Evolutionary conservation across 2,329 filamentous ascomycete genomes (phyloP), one percentile per base, ranked within the genome.

Genomic region (Fusarium tupiense): DNA sequence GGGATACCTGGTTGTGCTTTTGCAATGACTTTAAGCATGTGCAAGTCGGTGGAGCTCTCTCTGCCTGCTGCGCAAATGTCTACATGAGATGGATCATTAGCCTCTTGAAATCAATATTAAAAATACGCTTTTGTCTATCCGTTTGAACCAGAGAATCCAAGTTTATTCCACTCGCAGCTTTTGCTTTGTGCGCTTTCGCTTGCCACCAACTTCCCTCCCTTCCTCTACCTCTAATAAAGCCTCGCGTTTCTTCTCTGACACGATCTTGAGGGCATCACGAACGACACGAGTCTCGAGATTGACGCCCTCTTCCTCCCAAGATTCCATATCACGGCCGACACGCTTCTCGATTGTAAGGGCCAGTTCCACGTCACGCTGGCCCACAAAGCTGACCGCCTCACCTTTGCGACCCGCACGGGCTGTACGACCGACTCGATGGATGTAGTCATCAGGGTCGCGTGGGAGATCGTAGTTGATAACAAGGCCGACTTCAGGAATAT

Each of bases 391-490:
- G 22, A 98, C 91, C 10, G 93, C 91, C 74, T 95, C 92, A 78
- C 96, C 96, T 61, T 87, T 88, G 50, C 95, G 90, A 1, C 96
- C 96, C 1, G 96, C 96, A 89, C 96, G 92, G 8, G 96, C 96
- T 19, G 96, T 99, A 84, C 96, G 92, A 82, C 96, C 96, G 58
- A 98, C 96, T 19, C 96, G 91, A 85, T 99, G 96, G 75, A 99
- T 96, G 82, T 99, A 99, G 83, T 98, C 96, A 81, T 98, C 95
- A 7, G 96, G 94, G 80, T 98, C 94, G n/a, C 96, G 91, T 0
- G 96, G 96, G 2, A 99, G 91, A 81, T 99, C 96, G 83, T 95
- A 99, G 84, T 99, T 98, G 80, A 99, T 86, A 6, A 99, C 96
- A 22, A 98, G 84, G 62, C 90, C 92, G 12, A 98, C 96, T 76